Evolutionary conservation across 768 basidiomycete species (phyloP).

Genomic region (Nidularia sp.): DNA sequence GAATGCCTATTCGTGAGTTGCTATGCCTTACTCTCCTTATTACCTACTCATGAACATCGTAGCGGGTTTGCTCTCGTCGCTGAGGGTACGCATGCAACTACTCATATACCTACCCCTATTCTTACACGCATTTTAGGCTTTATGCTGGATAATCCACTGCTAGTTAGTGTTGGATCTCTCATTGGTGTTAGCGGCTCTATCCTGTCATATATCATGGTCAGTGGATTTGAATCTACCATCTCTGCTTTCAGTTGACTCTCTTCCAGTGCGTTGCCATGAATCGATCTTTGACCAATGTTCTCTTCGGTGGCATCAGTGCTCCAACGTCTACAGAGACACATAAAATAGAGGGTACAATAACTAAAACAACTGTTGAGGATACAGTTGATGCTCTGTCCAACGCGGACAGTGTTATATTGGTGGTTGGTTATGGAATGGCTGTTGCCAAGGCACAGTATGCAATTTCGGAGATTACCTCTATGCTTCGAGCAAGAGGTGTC

Average conservation of each 20-base stretch:
- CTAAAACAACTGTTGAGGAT: conserved; percentile 76
- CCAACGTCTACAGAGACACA: conserved; percentile 50
- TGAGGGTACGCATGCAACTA: conserved; percentile 45
- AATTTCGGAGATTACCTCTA: conserved; percentile 68
- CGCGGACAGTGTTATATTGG: conserved; percentile 81
- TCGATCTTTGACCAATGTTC: conserved; percentile 76
- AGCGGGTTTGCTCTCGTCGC: conserved; percentile 86
- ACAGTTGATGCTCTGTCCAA: conserved; percentile 74
- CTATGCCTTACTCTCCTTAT: neutral
- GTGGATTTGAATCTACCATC: neutral
- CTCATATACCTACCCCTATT: no score
- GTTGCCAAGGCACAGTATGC: conserved; percentile 88
- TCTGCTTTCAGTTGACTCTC: neutral
- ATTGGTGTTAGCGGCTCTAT: conserved; percentile 92
- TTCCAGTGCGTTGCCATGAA: conserved; percentile 89
- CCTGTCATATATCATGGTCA: conserved; percentile 88
- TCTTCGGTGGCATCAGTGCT: conserved; percentile 81
- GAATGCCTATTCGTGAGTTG: conserved; percentile 74
- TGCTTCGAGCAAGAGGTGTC: conserved; percentile 69
- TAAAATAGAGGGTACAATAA: conserved; percentile 82
- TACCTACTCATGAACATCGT: neutral
- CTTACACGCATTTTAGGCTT: conserved; percentile 44
- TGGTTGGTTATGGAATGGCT: conserved; percentile 89
- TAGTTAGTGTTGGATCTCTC: conserved; percentile 80
- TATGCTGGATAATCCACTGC: conserved; percentile 83